Percentiles rank a stretch among this genome's conserved stretches.
phyloP scores from a whole-genome alignment of 1,284 basidiomycete genomes.

The Dichomitus squalens region DNA sequence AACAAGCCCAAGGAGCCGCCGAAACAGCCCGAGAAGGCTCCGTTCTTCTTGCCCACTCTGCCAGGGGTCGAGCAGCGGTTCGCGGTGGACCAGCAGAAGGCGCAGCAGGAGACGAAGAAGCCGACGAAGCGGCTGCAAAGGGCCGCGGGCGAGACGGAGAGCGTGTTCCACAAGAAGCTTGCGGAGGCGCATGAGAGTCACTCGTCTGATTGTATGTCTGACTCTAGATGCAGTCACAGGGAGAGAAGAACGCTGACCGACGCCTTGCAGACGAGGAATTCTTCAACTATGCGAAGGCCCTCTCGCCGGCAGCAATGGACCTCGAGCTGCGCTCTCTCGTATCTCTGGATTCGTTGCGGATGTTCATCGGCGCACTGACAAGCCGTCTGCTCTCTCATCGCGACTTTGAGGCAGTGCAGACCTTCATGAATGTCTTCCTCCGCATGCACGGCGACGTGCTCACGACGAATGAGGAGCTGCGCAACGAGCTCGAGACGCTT shows the following conservation, averaged over 20 bases:
- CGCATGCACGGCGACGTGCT: constrained; percentile 85
- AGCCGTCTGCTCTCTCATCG: constrained; percentile 76
- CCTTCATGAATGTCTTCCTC: constrained; percentile 85
- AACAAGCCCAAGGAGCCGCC: constrained; percentile 97
- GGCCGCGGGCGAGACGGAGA: constrained; percentile 60
- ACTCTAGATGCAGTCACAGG: neutral
- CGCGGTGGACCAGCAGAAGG: constrained; percentile 52
- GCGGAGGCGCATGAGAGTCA: constrained; percentile 51
- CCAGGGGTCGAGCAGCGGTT: constrained; percentile 85
- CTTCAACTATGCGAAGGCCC: constrained; percentile 84
- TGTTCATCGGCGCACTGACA: constrained; percentile 78
- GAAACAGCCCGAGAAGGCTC: constrained; percentile 93
- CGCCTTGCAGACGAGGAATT: constrained; percentile 69
- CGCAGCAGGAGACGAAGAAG: constrained; percentile 44
- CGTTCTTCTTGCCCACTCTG: constrained; percentile 95
- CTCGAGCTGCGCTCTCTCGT: constrained; percentile 84
- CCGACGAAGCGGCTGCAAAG: constrained; percentile 59
- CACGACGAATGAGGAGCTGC: constrained; percentile 68
- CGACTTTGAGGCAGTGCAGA: constrained; percentile 96
- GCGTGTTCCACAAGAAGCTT: constrained; percentile 74
- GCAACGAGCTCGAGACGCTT: constrained; percentile 56
- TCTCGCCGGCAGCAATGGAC: constrained; percentile 91
- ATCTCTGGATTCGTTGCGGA: constrained; percentile 63
- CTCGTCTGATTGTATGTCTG: constrained; percentile 65
- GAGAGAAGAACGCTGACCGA: neutral